phyloP scores from a whole-genome alignment of 2,329 filamentous ascomycete species.

The Phyllosticta citribraziliensis region DNA sequence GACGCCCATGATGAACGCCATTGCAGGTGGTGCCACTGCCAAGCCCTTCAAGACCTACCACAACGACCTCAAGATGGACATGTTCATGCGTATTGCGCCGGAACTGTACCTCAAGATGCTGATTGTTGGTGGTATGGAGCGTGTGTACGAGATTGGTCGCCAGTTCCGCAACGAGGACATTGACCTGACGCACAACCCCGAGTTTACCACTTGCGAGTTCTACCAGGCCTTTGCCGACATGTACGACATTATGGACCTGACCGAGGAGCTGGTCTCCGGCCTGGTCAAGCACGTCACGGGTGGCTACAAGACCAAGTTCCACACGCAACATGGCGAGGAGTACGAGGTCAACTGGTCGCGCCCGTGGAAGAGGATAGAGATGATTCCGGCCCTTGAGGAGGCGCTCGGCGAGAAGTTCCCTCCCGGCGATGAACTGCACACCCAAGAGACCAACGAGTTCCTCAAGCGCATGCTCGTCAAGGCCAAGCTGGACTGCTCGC shows the following conservation, averaged over 20 bases:
- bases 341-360: constrained; percentile 94
- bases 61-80: constrained; percentile 89
- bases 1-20: constrained; percentile 95
- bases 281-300: constrained; percentile 86
- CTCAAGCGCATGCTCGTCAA: constrained; percentile 77
- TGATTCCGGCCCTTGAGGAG: constrained; percentile 90
- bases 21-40: constrained; percentile 90
- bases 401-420: constrained; percentile 91
- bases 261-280: constrained; percentile 84
- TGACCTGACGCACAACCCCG: constrained; percentile 91
- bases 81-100: constrained; percentile 90
- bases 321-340: constrained; percentile 74
- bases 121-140: constrained; percentile 86
- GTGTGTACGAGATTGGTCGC: constrained; percentile 90
- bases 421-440: constrained; percentile 79
- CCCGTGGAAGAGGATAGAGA: constrained; percentile 88
- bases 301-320: constrained; percentile 74
- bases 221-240: constrained; percentile 70
- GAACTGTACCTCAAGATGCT: constrained; percentile 96
- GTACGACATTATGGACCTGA: constrained; percentile 82
- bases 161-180: constrained; percentile 93
- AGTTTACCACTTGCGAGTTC: constrained; percentile 97
- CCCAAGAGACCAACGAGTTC: constrained; percentile 79
- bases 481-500: constrained; percentile 79
- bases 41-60: constrained; percentile 93